Conservation (phyloP, 2,329 filamentous ascomycete species). For the Botrytis aclada region DNA sequence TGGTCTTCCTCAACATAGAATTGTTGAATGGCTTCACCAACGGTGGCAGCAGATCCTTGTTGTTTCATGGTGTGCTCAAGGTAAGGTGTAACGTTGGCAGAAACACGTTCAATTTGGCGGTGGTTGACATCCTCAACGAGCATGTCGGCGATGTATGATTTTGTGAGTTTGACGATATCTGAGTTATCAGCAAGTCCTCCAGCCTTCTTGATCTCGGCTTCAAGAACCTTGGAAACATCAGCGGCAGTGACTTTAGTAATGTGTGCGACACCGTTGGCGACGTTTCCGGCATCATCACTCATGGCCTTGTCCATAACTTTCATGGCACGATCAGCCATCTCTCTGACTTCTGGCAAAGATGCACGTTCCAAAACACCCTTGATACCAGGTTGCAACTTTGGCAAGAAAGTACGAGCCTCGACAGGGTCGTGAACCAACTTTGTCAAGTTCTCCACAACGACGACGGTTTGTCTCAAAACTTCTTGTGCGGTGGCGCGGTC, state of each 20-base stretch:
- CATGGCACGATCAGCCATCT: constrained; percentile 78
- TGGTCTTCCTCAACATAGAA: constrained; percentile 81
- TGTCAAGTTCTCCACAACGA: constrained; percentile 96
- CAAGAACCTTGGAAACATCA: constrained; percentile 71
- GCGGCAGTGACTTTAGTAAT: constrained; percentile 63
- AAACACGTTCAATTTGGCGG: constrained; percentile 72
- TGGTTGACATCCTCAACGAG: constrained; percentile 85
- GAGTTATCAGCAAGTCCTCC: constrained; percentile 60
- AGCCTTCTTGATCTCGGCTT: constrained; percentile 70
- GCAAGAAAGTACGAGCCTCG: constrained; percentile 91
- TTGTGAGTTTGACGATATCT: constrained; percentile 65
- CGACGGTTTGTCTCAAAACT: constrained; percentile 89
- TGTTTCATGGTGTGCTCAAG: constrained; percentile 66
- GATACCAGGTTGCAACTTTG: constrained; percentile 90
- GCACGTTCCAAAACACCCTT: constrained; percentile 84
- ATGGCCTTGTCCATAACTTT: constrained; percentile 92
- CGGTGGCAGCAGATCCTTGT: constrained; percentile 55
- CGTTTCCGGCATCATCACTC: constrained; percentile 63
- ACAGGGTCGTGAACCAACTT: constrained; percentile 96
- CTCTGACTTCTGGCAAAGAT: constrained; percentile 90
- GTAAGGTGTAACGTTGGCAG: constrained; percentile 68
- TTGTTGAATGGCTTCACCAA: constrained; percentile 71
- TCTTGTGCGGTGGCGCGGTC: constrained; percentile 88
- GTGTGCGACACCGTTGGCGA: constrained; percentile 41
- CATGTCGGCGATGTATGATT: constrained; percentile 76